phyloP scores from a whole-genome alignment of 345 rosid species.

The Pugionium dolabratum region DNA sequence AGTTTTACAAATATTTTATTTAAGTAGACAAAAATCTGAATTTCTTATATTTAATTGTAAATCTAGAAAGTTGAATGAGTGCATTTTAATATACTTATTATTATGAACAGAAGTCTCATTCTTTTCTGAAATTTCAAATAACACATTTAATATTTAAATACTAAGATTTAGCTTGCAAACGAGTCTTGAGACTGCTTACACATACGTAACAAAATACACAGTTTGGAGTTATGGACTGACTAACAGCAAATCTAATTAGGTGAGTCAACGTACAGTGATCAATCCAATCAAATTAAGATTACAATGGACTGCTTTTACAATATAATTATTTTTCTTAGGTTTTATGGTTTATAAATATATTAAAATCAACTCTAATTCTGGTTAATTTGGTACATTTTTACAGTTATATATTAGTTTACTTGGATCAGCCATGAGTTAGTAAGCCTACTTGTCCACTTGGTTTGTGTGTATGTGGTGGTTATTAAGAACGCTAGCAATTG shows the following conservation, averaged over 20 bases:
- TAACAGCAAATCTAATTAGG: constrained; percentile 3
- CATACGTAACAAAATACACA: constrained; percentile 1
- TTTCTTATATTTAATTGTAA: background rate
- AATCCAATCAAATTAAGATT: background rate
- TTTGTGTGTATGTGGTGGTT: constrained; percentile 37
- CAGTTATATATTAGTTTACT: background rate
- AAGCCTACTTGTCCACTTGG: constrained; percentile 42
- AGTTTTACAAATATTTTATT: background rate
- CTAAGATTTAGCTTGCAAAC: background rate
- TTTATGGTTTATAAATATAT: background rate
- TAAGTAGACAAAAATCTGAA: background rate
- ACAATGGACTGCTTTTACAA: background rate
- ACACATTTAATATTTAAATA: background rate
- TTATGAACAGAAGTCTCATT: background rate
- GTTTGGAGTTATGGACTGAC: background rate
- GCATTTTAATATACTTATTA: too few relatives aligned
- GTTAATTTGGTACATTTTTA: background rate
- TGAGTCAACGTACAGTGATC: background rate
- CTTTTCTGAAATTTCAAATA: background rate
- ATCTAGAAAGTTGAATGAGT: background rate
- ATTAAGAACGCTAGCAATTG: constrained; percentile 10
- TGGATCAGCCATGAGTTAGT: constrained; percentile 32
- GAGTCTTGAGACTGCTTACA: background rate
- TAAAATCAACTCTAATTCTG: background rate
- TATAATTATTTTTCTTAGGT: background rate